Evolutionary conservation across 2,329 filamentous ascomycete genomes (phyloP), one percentile per base, ranked within the genome.

Genomic region (Lachnellula subtilissima): DNA sequence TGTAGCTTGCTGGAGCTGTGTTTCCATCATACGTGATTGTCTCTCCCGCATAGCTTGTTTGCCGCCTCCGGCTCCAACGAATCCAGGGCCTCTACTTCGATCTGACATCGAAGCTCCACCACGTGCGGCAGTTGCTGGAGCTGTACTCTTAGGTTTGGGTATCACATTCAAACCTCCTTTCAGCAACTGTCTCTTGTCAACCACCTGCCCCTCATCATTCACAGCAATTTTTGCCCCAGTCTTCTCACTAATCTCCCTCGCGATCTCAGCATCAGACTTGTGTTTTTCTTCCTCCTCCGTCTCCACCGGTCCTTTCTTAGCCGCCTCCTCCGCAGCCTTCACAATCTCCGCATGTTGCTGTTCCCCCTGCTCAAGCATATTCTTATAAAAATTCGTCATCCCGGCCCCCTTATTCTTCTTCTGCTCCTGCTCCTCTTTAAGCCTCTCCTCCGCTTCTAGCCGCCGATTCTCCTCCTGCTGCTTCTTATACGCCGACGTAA

Each of bases 161-260:
- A 80, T 79, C 17, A 94, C 74, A 65, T 95, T 95, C 51, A 95
- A 77, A 25, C 89, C 89, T 6, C 88, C 87, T 48, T 76, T 80
- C 6, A 95, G 79, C 8, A 94, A 76, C 69, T 94, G 86, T n/a
- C 89, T 79, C 75, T 91, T 93, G 69, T 95, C 89, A 25, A 90
- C 86, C 1, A 94, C 85, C 68, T 92, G 84, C 0, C 89, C 89
- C 40, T 94, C 89, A 59, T 94, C 89, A 65, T 93, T 93, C 65
- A 93, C 73, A 7, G 84, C 80, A 40, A 94, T 80, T 3, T 76
- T 74, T 0, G 74, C 84, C 60, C 75, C 83, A 59, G 77, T 64
- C 61, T 78, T 83, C 40, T 82, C 79, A 53, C 86, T 86, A 52
- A 91, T 78, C 65, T 89, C 85, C 48, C 76, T 78, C 4, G 86